Conservation (phyloP, 2,329 filamentous ascomycete species). For the Fusarium nisikadoi region DNA sequence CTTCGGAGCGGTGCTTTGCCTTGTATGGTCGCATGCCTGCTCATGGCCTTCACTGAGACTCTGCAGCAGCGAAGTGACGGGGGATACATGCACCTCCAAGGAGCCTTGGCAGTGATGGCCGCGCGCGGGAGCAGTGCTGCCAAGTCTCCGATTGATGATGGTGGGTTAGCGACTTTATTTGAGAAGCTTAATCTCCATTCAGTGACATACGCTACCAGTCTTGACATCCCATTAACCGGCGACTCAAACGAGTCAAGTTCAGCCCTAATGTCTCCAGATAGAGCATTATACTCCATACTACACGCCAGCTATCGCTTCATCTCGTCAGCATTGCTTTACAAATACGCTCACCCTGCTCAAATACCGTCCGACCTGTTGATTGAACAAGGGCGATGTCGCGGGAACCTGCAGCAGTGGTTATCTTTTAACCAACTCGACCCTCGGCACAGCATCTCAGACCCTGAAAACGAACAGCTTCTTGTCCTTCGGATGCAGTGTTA, state of each 20-base stretch:
- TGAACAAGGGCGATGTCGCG: constrained; percentile 12
- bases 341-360: not conserved
- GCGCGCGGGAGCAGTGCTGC: rapidly evolving
- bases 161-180: not conserved
- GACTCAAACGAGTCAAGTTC: not conserved
- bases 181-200: constrained; percentile 28
- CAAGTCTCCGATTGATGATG: not conserved
- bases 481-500: constrained; percentile 29
- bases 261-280: not conserved
- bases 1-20: not conserved
- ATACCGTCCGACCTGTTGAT: constrained; percentile 6
- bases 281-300: not conserved
- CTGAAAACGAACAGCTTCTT: not conserved
- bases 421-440: not conserved
- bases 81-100: constrained; percentile 19
- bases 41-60: constrained; percentile 13
- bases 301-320: constrained; percentile 22
- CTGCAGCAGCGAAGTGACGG: constrained; percentile 21
- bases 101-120: constrained; percentile 11
- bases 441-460: not conserved
- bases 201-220: constrained; percentile 10
- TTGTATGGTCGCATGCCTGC: constrained; percentile 14
- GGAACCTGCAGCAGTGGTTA: constrained; percentile 18
- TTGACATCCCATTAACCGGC: not conserved
- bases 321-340: not conserved